These are phyloP conservation scores for Penstemon eatonii DNA, from an alignment of 257 asterid genomes.

Conservation along the genomic window DNA sequence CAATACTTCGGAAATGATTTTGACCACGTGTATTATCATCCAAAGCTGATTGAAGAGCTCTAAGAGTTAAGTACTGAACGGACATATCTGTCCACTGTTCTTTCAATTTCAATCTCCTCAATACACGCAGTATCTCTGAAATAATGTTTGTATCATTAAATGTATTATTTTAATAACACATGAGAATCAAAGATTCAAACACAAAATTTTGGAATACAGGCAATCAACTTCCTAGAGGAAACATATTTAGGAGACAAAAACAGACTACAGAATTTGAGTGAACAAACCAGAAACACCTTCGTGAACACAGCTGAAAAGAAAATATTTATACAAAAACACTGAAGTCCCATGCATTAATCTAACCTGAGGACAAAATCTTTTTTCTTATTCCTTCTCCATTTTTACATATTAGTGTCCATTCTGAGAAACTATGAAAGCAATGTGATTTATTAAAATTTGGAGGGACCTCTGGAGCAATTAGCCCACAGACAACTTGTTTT, in stretches of 20 bases:
- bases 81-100: conserved; percentile 78
- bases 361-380: background rate
- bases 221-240: conserved; percentile 14
- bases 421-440: background rate
- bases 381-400: conserved; percentile 1
- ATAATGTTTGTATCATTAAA: conserved; percentile 27
- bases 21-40: conserved; percentile 93
- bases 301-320: background rate
- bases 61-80: conserved; percentile 76
- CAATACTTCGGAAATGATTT: conserved; percentile 98
- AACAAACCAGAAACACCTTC: conserved; percentile 13
- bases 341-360: background rate
- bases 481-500: background rate
- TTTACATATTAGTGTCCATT: conserved; percentile 7
- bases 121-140: conserved; percentile 83
- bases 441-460: background rate
- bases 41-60: conserved; percentile 84
- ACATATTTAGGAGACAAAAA: conserved; percentile 7
- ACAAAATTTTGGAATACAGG: conserved; percentile 9
- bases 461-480: conserved; percentile 3
- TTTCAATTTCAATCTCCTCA: conserved; percentile 91
- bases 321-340: background rate
- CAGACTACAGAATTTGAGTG: conserved; percentile 5
- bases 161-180: conserved; percentile 23
- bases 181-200: conserved; percentile 24